Conservation (phyloP, 345 rosid species). For the Corchorus olitorius region DNA sequence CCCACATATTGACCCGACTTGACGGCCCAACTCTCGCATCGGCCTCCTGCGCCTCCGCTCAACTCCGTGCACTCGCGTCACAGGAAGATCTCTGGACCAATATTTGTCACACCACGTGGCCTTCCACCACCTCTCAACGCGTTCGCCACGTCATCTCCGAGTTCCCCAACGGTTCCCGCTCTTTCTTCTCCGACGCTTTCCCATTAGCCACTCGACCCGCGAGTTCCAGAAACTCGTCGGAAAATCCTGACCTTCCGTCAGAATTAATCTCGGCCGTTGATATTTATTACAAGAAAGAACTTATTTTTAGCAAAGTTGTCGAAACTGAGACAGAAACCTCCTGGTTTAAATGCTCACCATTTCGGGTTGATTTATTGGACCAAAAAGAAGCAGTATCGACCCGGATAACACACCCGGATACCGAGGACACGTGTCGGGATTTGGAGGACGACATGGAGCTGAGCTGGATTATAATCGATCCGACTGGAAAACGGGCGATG, state of each 20-base stretch:
- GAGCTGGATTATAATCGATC: constrained; percentile 80
- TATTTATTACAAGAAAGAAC: constrained; percentile 41
- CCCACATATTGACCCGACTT: constrained; percentile 67
- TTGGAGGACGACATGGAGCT: constrained; percentile 47
- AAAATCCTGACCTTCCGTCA: constrained; percentile 19
- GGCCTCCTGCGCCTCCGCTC: constrained; percentile 52
- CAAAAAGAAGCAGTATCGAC: constrained; percentile 63
- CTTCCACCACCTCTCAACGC: constrained; percentile 54
- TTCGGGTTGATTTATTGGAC: constrained; percentile 67
- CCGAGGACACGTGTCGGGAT: constrained; percentile 40
- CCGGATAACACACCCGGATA: constrained; percentile 36
- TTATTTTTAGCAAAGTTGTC: constrained; percentile 48
- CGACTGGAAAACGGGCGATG: constrained; percentile 50
- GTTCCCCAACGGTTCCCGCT: constrained; percentile 55
- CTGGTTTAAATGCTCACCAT: constrained; percentile 76
- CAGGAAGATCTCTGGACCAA: constrained; percentile 51
- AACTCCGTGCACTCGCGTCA: constrained; percentile 53
- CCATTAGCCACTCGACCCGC: constrained; percentile 13
- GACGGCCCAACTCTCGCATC: constrained; percentile 73
- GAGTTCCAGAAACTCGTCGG: constrained; percentile 14
- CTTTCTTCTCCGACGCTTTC: constrained; percentile 70
- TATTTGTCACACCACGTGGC: constrained; percentile 68
- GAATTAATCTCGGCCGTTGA: constrained; percentile 76
- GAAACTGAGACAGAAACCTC: constrained; percentile 62
- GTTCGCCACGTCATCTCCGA: constrained; percentile 39